Evolutionary conservation across 768 basidiomycete genomes (phyloP).

Genomic region (Tubosaeta sp.): DNA sequence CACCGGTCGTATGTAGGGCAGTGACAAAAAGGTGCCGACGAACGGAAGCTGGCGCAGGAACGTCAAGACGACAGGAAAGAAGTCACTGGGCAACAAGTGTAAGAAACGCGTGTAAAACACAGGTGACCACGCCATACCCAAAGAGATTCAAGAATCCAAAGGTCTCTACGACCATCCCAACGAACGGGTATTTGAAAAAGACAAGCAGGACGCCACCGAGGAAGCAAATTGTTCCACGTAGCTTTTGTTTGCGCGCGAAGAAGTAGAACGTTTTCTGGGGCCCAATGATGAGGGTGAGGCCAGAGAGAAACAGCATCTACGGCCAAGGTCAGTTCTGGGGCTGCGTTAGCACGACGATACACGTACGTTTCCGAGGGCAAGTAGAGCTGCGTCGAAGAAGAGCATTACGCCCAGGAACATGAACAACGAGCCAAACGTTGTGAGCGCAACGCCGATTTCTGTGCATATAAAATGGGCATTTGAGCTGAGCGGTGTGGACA

Average conservation of each 20-base stretch:
- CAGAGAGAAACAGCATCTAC: slow-evolving; percentile 88
- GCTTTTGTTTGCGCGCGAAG: slow-evolving; percentile 92
- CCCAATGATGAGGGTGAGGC: slow-evolving; percentile 94
- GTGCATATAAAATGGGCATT: slow-evolving; percentile 10
- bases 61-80: slow-evolving; percentile 98
- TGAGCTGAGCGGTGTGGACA: neutral
- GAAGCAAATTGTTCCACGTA: slow-evolving; percentile 87
- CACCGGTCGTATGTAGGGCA: slow-evolving; percentile 87
- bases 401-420: slow-evolving; percentile 95
- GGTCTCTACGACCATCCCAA: slow-evolving; percentile 90
- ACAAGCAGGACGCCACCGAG: slow-evolving; percentile 88
- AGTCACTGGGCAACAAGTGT: slow-evolving; percentile 63
- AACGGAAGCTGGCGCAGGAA: slow-evolving; percentile 93
- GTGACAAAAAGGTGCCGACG: slow-evolving; percentile 77
- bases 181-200: slow-evolving; percentile 92
- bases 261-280: slow-evolving; percentile 98
- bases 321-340: neutral
- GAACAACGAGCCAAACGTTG: slow-evolving; percentile 92
- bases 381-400: slow-evolving; percentile 92
- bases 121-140: slow-evolving; percentile 50
- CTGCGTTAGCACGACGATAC: neutral
- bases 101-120: neutral
- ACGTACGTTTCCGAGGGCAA: slow-evolving; percentile 94
- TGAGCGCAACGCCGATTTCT: slow-evolving; percentile 97
- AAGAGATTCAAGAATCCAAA: slow-evolving; percentile 98